These are phyloP conservation scores for Penicillium sp. DNA, from an alignment of 2,329 filamentous ascomycete genomes.

Conservation along the genomic window DNA sequence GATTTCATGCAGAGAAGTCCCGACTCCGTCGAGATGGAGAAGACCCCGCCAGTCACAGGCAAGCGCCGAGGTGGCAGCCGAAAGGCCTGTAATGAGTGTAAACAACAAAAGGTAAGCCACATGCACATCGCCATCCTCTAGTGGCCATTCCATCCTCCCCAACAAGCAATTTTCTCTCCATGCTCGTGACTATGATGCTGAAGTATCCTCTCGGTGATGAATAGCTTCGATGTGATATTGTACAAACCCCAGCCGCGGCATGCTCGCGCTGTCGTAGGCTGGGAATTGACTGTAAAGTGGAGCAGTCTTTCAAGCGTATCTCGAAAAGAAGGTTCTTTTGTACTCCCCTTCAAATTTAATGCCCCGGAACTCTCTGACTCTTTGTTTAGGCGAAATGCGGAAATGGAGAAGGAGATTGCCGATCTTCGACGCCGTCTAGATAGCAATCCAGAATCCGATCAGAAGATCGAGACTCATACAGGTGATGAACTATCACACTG, in stretches of 20 bases:
- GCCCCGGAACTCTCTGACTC: conserved; percentile 8
- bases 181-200: conserved; percentile 8
- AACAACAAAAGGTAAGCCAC: conserved; percentile 58
- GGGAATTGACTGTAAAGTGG: conserved; percentile 58
- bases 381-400: conserved; percentile 52
- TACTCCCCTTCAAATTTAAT: not conserved
- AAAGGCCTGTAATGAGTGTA: conserved; percentile 61
- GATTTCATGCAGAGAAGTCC: conserved; percentile 29
- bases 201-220: conserved; percentile 6
- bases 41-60: conserved; percentile 45
- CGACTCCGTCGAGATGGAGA: conserved; percentile 37
- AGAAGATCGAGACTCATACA: conserved; percentile 21
- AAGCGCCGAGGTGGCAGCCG: conserved; percentile 39
- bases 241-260: conserved; percentile 56
- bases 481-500: conserved; percentile 32
- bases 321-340: conserved; percentile 49
- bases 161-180: not conserved
- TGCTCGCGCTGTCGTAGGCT: conserved; percentile 59
- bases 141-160: conserved; percentile 4
- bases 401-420: conserved; percentile 54
- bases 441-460: conserved; percentile 27
- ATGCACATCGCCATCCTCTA: conserved; percentile 3
- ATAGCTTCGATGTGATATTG: conserved; percentile 60
- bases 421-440: conserved; percentile 44
- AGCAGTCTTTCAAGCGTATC: conserved; percentile 60